These are phyloP conservation scores for Rhexocercosporidium sp. DNA, from an alignment of 2,329 filamentous ascomycete genomes.

Conservation along the genomic window DNA sequence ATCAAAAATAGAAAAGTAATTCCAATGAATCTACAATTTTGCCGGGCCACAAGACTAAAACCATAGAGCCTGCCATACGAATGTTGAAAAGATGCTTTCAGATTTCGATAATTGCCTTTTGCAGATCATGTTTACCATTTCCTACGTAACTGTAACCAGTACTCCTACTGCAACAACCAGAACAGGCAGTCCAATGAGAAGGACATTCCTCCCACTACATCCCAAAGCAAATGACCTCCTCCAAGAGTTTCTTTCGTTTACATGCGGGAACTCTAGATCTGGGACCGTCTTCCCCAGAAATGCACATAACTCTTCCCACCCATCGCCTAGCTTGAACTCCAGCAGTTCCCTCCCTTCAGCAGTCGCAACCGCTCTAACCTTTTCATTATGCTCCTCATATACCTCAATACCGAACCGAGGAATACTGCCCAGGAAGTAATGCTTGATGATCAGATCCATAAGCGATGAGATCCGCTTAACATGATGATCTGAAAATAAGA, in stretches of 20 bases:
- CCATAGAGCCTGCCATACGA: too few relatives aligned
- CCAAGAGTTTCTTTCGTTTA: slow-evolving; percentile 15
- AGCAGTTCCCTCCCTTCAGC: slow-evolving; percentile 45
- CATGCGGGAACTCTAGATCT: slow-evolving; percentile 6
- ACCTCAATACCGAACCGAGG: background rate
- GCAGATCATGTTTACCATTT: too few relatives aligned
- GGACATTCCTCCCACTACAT: background rate
- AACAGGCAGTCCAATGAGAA: background rate
- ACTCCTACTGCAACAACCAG: background rate
- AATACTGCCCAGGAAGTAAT: slow-evolving; percentile 6
- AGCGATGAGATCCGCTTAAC: background rate
- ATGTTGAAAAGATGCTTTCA: background rate
- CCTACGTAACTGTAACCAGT: too few relatives aligned
- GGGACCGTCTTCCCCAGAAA: slow-evolving; percentile 45
- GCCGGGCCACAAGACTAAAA: too few relatives aligned
- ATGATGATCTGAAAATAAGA: background rate
- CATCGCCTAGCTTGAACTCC: slow-evolving; percentile 49
- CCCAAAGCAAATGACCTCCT: slow-evolving; percentile 9
- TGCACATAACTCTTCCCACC: slow-evolving; percentile 51
- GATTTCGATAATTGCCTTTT: too few relatives aligned
- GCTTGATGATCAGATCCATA: slow-evolving; percentile 1
- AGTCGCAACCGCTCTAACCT: slow-evolving; percentile 41
- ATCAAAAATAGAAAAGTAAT: background rate
- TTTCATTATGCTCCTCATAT: slow-evolving; percentile 12
- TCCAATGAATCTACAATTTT: background rate